Evolutionary conservation across 1,139 yeast genomes (phyloP).

Genomic region (Eremothecium cymbalariae): DNA sequence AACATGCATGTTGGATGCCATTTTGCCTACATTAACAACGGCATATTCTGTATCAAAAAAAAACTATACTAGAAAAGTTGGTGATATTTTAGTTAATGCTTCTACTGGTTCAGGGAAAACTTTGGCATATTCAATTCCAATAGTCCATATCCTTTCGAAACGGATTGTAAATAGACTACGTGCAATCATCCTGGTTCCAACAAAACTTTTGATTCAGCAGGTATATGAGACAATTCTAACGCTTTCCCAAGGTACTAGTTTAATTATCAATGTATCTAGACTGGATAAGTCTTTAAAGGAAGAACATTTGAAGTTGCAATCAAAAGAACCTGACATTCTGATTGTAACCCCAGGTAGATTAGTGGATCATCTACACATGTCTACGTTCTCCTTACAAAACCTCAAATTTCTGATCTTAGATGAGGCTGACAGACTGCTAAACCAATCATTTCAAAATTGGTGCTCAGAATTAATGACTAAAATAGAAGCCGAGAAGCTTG

Average conservation of each 20-base stretch:
- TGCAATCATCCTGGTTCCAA: constrained; percentile 79
- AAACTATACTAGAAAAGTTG: constrained; percentile 38
- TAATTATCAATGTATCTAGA: constrained; percentile 51
- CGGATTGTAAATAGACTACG: constrained; percentile 68
- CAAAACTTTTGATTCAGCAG: constrained; percentile 78
- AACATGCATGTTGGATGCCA: constrained; percentile 23
- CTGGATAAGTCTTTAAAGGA: constrained; percentile 56
- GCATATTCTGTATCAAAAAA: constrained; percentile 21
- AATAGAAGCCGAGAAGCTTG: constrained; percentile 28
- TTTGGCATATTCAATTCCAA: constrained; percentile 77
- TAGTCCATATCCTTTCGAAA: constrained; percentile 55
- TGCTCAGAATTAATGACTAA: constrained; percentile 53
- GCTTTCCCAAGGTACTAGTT: constrained; percentile 58
- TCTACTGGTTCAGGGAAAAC: constrained; percentile 98
- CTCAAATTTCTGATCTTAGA: constrained; percentile 74
- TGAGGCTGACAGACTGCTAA: constrained; percentile 88
- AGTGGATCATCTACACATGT: constrained; percentile 66
- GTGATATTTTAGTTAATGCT: constrained; percentile 83
- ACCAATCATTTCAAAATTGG: constrained; percentile 95
- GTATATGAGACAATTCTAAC: constrained; percentile 58
- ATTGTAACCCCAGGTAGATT: constrained; percentile 89
- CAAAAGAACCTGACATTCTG: constrained; percentile 64
- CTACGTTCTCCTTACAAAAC: constrained; percentile 37
- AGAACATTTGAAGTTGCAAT: constrained; percentile 46
- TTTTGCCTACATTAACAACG: constrained; percentile 23